Base-by-base conservation (phyloP, 306 rosid genomes). In the Geum urbanum region DNA sequence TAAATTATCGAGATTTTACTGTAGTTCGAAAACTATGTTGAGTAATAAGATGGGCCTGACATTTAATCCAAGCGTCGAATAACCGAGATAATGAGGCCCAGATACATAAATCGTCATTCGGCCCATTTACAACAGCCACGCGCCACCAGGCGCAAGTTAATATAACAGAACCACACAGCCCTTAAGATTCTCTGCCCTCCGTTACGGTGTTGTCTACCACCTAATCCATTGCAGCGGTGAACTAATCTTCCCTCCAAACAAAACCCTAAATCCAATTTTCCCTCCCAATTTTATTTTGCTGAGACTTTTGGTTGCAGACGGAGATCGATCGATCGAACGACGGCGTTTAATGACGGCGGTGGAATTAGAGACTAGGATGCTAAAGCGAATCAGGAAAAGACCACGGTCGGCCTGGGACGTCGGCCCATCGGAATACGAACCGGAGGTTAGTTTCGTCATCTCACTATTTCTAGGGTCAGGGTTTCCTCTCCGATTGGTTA, bases 381-480 rank as follows among this genome's bases (percentile, higher is more conserved):
- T 82, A 37, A 67, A 70, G 44, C 88, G 91, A 74, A 80, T 76
- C 9, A 75, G 89, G 51, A 92, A 92, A 81, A 84, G 98, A 45
- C 91, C 95, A 74, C 90, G 98, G 57, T 81, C 88, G 24, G 79
- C 88, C 0, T 88, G 98, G 96, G 98, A 92, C 79, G 83, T 74
- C 7, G 84, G 89, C 20, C 95, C 92, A 41, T 81, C 94, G 7
- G 72, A 70, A 49, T 81, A 86, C 10, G 74, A 67, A 70, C 79
- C 82, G 41, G 87, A 82, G 96, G 98, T 89, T 48, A 54, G 78
- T 74, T 62, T 71, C 37, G 57, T 35, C 63, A 70, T 62, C 63
- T 70, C 76, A 4, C 44, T 8, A 6, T 69, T 18, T 10, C 39
- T 70, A 47, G 70, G 81, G 76, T 66, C 76, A 71, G 82, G 83